Evolutionary conservation across 306 rosid species (phyloP).

Genomic region (Delonix regia): DNA sequence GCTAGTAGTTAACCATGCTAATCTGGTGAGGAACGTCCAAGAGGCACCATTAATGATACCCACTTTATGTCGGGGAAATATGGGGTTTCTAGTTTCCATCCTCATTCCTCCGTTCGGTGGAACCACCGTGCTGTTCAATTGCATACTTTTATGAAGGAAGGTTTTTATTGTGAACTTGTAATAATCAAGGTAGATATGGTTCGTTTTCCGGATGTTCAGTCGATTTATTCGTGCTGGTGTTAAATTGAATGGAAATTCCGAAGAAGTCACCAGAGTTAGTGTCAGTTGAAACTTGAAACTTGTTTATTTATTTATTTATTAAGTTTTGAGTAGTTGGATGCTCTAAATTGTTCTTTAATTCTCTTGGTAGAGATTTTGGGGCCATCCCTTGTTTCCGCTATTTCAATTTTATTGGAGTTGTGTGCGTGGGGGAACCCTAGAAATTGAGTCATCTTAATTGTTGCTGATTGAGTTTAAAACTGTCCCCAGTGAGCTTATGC

Average conservation of each 20-base stretch:
- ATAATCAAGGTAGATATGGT: conserved; percentile 7
- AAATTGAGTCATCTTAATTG: conserved; percentile 13
- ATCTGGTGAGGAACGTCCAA: conserved; percentile 20
- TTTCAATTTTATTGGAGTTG: neutral
- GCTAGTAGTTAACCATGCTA: neutral
- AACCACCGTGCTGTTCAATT: conserved; percentile 44
- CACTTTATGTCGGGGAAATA: neutral
- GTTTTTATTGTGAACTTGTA: neutral
- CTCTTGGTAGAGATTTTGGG: neutral
- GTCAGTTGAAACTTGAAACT: neutral
- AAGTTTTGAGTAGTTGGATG: neutral
- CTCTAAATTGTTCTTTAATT: neutral
- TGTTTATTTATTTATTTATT: neutral
- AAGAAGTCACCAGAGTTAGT: neutral
- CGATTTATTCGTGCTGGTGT: conserved; percentile 2
- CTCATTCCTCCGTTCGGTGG: conserved; percentile 41
- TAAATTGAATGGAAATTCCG: neutral
- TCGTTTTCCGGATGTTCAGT: conserved; percentile 27
- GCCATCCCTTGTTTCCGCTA: neutral
- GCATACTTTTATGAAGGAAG: conserved; percentile 38
- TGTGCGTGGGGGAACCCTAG: conserved; percentile 32
- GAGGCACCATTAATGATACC: neutral
- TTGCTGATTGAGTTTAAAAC: conserved; percentile 30
- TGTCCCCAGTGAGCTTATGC: neutral
- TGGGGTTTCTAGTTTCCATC: conserved; percentile 13